Base-by-base conservation (phyloP, 2,329 filamentous ascomycete genomes). In the Sporothrix brunneoviolacea region DNA sequence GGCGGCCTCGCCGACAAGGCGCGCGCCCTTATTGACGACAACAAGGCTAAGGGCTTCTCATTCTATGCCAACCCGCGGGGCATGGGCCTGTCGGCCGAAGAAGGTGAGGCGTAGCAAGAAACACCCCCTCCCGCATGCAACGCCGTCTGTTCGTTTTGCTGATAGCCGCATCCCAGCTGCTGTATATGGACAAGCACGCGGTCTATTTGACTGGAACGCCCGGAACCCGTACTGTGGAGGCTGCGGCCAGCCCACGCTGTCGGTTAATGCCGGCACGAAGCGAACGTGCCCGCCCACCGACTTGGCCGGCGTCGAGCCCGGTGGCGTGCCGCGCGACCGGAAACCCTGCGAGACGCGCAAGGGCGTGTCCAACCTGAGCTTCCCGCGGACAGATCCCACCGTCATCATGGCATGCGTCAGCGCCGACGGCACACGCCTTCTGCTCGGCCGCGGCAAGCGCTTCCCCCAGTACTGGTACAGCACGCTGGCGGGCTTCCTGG, bases 341-440 rank as follows among this genome's bases (percentile, higher is more conserved):
- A 76, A 76, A 1, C 77, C 84, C 16, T 98, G 93, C 68, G 83
- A 80, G 8, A 94, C 91, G 1, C 81, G 93, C 48, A 85, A 82
- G 35, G 90, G 88, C 22, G 72, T 98, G 40, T 95, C 90, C 28
- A 98, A 98, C 68, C 76, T 96, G 48, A 85, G 79, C 62, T 97
- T 96, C 74, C 91, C 91, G 3, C 82, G 91, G 45, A 96, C 91
- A 2, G 91, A 96, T 61, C 90, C 91, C 1, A 95, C 89, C 24
- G 90, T 97, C 65, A 98, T 98, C 69, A 91, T 94, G 70, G 91
- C 91, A 1, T 84, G 96, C 10, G 80, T 97, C 28, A 94, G 86
- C 48, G 75, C 83, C 45, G 88, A 94, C 59, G 86, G 86, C 44
- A 78, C 83, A 57, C 80, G 82, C 54, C 70, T 95, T 35, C 79